Evolutionary conservation across 139 green algal genomes (phyloP), one percentile per base, ranked within the genome.

Genomic region (Closterium sp.): DNA sequence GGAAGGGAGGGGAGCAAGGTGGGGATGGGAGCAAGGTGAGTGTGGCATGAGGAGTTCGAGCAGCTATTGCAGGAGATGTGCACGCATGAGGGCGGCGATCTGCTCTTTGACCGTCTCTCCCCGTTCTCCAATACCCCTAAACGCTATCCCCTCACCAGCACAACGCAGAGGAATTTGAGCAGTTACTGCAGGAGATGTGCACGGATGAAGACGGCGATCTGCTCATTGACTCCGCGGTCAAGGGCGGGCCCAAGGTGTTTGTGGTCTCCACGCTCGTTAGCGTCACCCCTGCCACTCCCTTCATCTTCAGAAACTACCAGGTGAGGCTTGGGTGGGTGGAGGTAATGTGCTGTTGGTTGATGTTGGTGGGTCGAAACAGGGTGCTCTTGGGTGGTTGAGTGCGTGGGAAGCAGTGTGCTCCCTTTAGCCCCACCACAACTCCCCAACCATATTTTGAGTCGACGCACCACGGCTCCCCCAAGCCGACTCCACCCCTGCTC

Each of bases 241-340:
- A 90, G 38, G 92, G 90, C 31, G 87, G 91, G 25, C 90, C 91
- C 19, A 93, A 95, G 89, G 91, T 95, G 28, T 95, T 94, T 36
- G 95, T 96, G 30, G 96, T 99, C 33, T 94, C 97, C 28, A 98
- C 98, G 4, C 94, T 98, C 55, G 95, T 96, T 7, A 97, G 93
- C 87, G 90, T 96, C 83, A 94, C 94, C 9, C 98, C 98, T 1
- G 96, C 97, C 2, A 89, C 90, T 0, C 97, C 97, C 85, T 99
- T 96, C 89, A 88, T 98, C 32, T 99, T 99, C 95, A 92, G 97
- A 31, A 98, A 97, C 93, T 98, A 98, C 90, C 94, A 98, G 94
- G 94, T 96, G 8, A 84, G 16, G n/a, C n/a, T n/a, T n/a, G n/a
- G n/a, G n/a, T n/a, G n/a, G n/a, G n/a, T n/a, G n/a, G n/a, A n/a